These are phyloP conservation scores for Tephrocybe sp. DNA, from an alignment of 768 basidiomycete species.

Conservation along the genomic window DNA sequence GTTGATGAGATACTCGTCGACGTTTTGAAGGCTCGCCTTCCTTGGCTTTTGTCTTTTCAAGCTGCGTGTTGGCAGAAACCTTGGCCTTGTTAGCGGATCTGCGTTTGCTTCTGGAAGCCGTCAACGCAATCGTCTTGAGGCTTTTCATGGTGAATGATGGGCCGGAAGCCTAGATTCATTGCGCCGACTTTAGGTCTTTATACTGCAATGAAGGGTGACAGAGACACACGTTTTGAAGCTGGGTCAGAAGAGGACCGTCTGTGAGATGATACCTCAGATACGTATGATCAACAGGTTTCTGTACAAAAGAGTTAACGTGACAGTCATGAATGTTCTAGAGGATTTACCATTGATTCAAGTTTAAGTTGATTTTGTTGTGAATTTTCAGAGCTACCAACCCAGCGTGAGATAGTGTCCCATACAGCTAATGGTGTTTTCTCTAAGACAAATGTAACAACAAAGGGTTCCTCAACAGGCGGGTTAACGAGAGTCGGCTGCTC, in stretches of 20 bases:
- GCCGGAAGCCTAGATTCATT: constrained; percentile 35
- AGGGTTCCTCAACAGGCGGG: constrained; percentile 12
- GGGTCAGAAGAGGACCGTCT: constrained; percentile 51
- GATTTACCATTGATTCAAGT: constrained; percentile 46
- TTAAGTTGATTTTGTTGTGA: constrained; percentile 45
- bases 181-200: neutral
- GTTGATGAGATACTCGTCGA: constrained; percentile 34
- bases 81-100: constrained; percentile 25
- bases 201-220: neutral
- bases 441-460: constrained; percentile 45
- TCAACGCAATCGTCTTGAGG: constrained; percentile 47
- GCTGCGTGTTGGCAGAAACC: constrained; percentile 12
- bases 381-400: constrained; percentile 57
- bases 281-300: constrained; percentile 42
- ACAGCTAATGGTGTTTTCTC: constrained; percentile 44
- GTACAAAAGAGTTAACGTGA: neutral
- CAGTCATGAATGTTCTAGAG: neutral
- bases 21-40: constrained; percentile 34
- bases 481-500: constrained; percentile 5
- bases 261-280: constrained; percentile 59
- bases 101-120: constrained; percentile 27
- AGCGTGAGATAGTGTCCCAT: constrained; percentile 58
- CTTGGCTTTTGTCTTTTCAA: constrained; percentile 21
- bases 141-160: constrained; percentile 52
- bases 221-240: constrained; percentile 54